A percentile compares a stretch with the other conserved stretches of the same genome.
phyloP scores from a whole-genome alignment of 2,329 filamentous ascomycete species.

The Aspergillus sp. region DNA sequence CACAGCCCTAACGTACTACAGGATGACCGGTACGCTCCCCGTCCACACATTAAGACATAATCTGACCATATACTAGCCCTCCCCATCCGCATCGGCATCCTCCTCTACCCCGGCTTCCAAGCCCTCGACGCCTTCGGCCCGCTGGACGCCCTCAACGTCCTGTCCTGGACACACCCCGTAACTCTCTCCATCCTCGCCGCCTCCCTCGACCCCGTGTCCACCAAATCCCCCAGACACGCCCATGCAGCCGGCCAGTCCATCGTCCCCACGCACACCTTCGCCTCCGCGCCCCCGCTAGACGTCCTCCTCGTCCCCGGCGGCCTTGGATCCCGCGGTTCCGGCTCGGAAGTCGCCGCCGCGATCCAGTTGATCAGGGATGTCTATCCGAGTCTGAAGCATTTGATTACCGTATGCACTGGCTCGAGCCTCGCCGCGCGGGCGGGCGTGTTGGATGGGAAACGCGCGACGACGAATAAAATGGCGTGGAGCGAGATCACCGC shows the following conservation, averaged over 20 bases:
- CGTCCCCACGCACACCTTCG: slow-evolving; percentile 48
- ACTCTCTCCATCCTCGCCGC: slow-evolving; percentile 23
- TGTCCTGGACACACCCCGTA: slow-evolving; percentile 13
- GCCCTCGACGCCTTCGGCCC: slow-evolving; percentile 38
- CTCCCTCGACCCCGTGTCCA: slow-evolving; percentile 24
- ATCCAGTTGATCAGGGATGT: slow-evolving; percentile 38
- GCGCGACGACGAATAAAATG: slow-evolving; percentile 59
- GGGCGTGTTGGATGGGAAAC: slow-evolving; percentile 50
- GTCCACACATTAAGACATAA: too few relatives aligned
- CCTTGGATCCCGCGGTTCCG: slow-evolving; percentile 32
- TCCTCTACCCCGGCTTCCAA: slow-evolving; percentile 36
- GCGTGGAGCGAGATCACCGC: slow-evolving; percentile 43
- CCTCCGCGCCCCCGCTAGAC: slow-evolving; percentile 44
- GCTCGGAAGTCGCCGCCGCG: slow-evolving; percentile 22
- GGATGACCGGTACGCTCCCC: too few relatives aligned
- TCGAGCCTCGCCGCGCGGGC: slow-evolving; percentile 49
- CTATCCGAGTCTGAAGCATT: slow-evolving; percentile 43
- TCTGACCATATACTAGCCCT: too few relatives aligned
- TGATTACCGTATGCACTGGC: slow-evolving; percentile 61
- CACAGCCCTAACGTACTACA: too few relatives aligned
- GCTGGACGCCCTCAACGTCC: slow-evolving; percentile 36
- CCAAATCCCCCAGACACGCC: slow-evolving; percentile 17
- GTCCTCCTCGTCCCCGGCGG: slow-evolving; percentile 61
- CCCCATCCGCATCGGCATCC: not conserved
- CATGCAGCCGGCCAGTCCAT: slow-evolving; percentile 25